phyloP scores from a whole-genome alignment of 345 rosid species.

The Cardamine occulta region DNA sequence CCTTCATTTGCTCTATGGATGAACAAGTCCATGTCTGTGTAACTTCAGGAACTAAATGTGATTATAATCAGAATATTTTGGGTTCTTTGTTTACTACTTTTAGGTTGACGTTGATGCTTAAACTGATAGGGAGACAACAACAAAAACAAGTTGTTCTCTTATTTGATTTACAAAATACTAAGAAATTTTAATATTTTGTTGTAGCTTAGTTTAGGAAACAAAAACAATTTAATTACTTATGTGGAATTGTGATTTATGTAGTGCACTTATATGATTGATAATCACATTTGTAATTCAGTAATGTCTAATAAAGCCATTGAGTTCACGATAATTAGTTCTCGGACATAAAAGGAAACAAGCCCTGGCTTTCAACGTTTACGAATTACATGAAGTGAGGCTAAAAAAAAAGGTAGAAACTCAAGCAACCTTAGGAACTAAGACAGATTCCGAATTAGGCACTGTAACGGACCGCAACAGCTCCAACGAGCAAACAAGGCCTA shows the following conservation, averaged over 20 bases:
- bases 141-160: neutral
- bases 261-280: neutral
- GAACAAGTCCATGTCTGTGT: neutral
- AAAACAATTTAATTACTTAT: neutral
- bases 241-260: neutral
- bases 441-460: conserved; percentile 61
- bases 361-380: conserved; percentile 14
- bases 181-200: too few species aligned
- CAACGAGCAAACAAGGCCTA: conserved; percentile 84
- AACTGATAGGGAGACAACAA: neutral
- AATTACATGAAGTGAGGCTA: conserved; percentile 25
- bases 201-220: neutral
- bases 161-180: too few species aligned
- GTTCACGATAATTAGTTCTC: conserved; percentile 16
- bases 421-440: conserved; percentile 57
- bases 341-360: neutral
- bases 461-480: conserved; percentile 94
- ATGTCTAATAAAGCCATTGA: conserved; percentile 10
- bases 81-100: neutral
- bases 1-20: neutral
- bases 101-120: neutral
- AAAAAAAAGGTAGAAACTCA: conserved; percentile 40
- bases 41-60: neutral
- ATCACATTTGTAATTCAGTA: conserved; percentile 7
- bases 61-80: neutral